Evolutionary conservation across 176 grass and related monocot genomes (phyloP), one percentile per base, ranked within the genome.

Genomic region (Oryza officinalis): DNA sequence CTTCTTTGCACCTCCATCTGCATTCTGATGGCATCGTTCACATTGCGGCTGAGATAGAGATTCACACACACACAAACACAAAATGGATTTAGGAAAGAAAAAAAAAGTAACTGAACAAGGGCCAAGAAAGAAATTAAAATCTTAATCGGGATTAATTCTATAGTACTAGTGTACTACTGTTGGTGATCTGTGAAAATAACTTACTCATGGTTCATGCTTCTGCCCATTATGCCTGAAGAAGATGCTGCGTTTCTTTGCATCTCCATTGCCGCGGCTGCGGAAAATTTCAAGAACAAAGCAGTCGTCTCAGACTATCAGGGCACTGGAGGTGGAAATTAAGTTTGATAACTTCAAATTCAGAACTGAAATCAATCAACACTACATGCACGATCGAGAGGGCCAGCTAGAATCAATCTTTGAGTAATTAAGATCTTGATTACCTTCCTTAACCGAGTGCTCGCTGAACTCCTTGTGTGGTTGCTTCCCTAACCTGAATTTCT

Each of bases 401-500:
- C 23, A 3, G 13, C 30, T 30, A 27, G 8, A 11, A 85, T 11
- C 43, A 44, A 44, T 44, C 43, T 44, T 44, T 46, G 13, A 41
- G 40, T 41, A 41, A 46, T 4, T 46, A 45, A 54, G 50, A 8
- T 57, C 4, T 57, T 57, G 14, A 57, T 57, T 86, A 96, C 97
- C 97, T 84, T 99, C 97, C 89, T 94, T 99, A 41, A 96, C 71
- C 2, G 89, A 89, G 75, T 94, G 93, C 31, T 99, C 97, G 35
- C 83, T 96, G 87, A 96, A 99, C 17, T 99, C 97, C 84, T 92
- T 99, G 59, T 99, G 91, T 6, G 97, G 97, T 64, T 99, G 97
- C 89, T 99, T 99, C 72, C 97, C 97, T 46, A 99, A 71, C 63
- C 96, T 57, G 52, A 57, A 57, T 57, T 57, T 57, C 52, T 57